Evolutionary conservation across 1,139 yeast genomes (phyloP).

Genomic region (Geotrichum reessii): DNA sequence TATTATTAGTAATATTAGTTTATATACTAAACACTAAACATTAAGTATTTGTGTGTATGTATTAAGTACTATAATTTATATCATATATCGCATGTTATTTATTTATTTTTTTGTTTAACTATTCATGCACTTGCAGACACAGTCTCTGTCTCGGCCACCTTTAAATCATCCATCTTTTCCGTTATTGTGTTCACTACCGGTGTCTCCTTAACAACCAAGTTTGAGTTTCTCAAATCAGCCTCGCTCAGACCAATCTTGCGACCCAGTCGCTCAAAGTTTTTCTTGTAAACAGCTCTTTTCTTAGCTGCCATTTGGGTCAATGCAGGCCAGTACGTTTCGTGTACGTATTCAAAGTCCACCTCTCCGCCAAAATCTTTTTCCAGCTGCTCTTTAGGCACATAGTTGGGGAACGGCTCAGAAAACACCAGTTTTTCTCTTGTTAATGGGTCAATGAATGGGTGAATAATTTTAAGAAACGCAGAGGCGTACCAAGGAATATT

Average conservation of each 20-base stretch:
- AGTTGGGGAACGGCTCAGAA: constrained; percentile 79
- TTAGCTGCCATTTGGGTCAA: constrained; percentile 53
- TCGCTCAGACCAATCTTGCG: constrained; percentile 75
- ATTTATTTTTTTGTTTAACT: not conserved
- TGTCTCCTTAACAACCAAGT: constrained; percentile 12
- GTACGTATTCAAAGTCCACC: constrained; percentile 76
- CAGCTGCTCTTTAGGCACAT: constrained; percentile 73
- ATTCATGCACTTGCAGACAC: not conserved
- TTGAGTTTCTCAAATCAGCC: constrained; percentile 51
- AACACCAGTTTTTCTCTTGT: constrained; percentile 88
- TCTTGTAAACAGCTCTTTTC: constrained; percentile 52
- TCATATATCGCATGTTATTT: not conserved
- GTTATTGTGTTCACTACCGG: constrained; percentile 1
- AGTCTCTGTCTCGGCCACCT: constrained; percentile 1
- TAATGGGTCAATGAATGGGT: constrained; percentile 91
- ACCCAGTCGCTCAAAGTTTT: constrained; percentile 64
- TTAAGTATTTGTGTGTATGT: not conserved
- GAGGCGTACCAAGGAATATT: constrained; percentile 92
- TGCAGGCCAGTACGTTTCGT: constrained; percentile 73
- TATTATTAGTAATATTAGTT: not conserved
- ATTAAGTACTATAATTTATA: not conserved
- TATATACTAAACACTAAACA: not conserved
- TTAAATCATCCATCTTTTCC: constrained; percentile 9
- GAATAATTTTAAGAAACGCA: constrained; percentile 80
- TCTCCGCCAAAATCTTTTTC: constrained; percentile 81